Evolutionary conservation across 345 rosid genomes (phyloP), one percentile per base, ranked within the genome.

Genomic region (Eucalyptus fibrosa): DNA sequence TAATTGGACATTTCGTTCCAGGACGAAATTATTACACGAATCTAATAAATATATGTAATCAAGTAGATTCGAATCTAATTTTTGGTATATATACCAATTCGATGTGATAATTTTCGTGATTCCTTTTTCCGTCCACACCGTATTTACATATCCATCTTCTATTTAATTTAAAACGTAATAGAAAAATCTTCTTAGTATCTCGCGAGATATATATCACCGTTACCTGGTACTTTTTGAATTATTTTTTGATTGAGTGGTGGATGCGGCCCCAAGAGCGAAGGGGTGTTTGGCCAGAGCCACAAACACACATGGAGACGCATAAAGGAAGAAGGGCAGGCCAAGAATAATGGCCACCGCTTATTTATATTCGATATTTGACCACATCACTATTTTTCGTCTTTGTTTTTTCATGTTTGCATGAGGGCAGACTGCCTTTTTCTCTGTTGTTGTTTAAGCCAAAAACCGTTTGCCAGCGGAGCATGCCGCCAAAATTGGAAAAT

Each of bases 121-220:
- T 12, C 42, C 42, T 69, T 69, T 17, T 17, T 65, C 17, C 3
- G 11, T n/a, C 0, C 40, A n/a, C 37, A n/a, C 3, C 10, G 0
- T 65, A 16, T 69, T 32, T 69, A 34, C 24, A 17, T 18, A 69
- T 17, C 5, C 12, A 17, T 32, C 19, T 34, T 5, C 42, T 69
- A 8, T 34, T 67, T 32, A 32, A 17, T n/a, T 67, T 67, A 32
- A 69, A 9, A 69, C 4, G 2, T 2, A 32, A 34, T 32, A 56
- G 1, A 16, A n/a, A 65, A 15, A 4, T 4, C 3, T 8, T 8
- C 3, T n/a, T 3, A 4, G 9, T 17, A 15, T 65, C 19, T 65
- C 10, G 19, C 3, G 9, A 1, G 17, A 30, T 49, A 49, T 30
- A 32, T n/a, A 62, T 30, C 34, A 62, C 4, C 6, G 1, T 34